Evolutionary conservation across 371 early-diverging fungal genomes (phyloP), one percentile per base, ranked within the genome.

Genomic region (Lichtheimia hyalospora): DNA sequence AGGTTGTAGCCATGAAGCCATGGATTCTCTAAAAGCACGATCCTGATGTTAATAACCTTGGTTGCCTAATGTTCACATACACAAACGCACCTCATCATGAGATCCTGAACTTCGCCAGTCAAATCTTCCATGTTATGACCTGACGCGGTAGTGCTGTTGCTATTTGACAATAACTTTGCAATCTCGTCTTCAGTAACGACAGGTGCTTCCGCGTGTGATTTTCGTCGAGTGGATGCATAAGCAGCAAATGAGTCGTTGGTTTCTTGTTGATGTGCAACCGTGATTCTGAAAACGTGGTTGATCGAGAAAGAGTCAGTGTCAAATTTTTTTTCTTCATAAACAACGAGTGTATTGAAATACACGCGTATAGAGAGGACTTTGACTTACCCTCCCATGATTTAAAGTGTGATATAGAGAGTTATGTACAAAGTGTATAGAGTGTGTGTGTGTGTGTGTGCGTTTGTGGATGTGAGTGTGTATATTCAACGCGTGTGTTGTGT

Each of bases 41-140:
- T 53, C 27, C 40, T 18, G 5, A 24, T 54, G 12, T 24, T 10
- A 49, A 28, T 53, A 4, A 14, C 14, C 20, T 48, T 10, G 18
- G 24, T 46, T 41, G 16, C 18, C 6, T 39, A 6, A 10, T 34
- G 20, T 41, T 7, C 14, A 46, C 23, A 40, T 15, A 44, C 2
- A 42, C 12, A 50, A 3, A 15, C 39, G 14, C 55, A 78, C 79
- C 74, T 72, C 64, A 78, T 65, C 73, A 78, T 69, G 16, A 74
- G 54, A 28, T 74, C 73, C 54, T 74, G 73, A 14, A 78, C 74
- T 63, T 78, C 79, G 15, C 66, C 66, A 10, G 79, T 78, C 58
- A 78, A 58, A 61, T 78, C 79, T 51, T 78, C 79, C 13, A 78
- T 67, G 14, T 67, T 57, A 0, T 56, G 57, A 21, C 50, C 34